Base-by-base conservation (phyloP, 768 basidiomycete species). In the Cystoderma amianthinum region DNA sequence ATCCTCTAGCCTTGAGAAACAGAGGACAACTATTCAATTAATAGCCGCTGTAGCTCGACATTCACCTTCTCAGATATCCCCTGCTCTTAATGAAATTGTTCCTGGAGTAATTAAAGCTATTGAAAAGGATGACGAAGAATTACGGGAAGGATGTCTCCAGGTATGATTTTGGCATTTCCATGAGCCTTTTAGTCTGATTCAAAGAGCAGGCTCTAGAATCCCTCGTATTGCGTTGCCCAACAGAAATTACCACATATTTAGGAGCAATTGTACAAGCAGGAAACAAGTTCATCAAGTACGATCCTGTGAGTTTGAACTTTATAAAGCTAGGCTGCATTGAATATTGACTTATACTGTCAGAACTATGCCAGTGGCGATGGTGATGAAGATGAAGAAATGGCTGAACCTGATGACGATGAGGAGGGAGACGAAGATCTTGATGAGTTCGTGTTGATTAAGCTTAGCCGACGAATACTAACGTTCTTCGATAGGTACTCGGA, bases 381-480 rank as follows among this genome's bases (percentile, higher is more conserved):
- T 32, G 63, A 62, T 25, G 72, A 71, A 39, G 73, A 75, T 34
- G 72, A 74, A 50, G 75, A 77, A 44, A 75, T 75, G 73, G 68
- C 62, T 4, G 72, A 89, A 52, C 82, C 84, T 5, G 85, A 78
- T n/a, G 80, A 72, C 13, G 85, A 83, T 3, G 87, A 85, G 0
- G 84, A 87, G 0, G 90, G 89, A 1, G 89, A 88, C 3, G 88
- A 84, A 18, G 81, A 75, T 13, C 87, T 85, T n/a, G 88, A 87
- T 48, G 84, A 87, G 84, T 86, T 52, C 53, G 83, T 64, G 10
- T 13, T n/a, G n/a, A 22, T 30, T 48, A 18, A 2, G 25, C 25
- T 22, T 2, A 6, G 18, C 48, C 39, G n/a, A n/a, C n/a, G n/a
- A 23, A 32, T 33, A 23, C 36, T 57, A 4, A 52, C 41, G 21